Percentiles rank a stretch among this genome's conserved stretches.
These are phyloP conservation scores for Hyparrhenia diplandra DNA, from an alignment of 176 grass and related monocot species.

Conservation along the genomic window DNA sequence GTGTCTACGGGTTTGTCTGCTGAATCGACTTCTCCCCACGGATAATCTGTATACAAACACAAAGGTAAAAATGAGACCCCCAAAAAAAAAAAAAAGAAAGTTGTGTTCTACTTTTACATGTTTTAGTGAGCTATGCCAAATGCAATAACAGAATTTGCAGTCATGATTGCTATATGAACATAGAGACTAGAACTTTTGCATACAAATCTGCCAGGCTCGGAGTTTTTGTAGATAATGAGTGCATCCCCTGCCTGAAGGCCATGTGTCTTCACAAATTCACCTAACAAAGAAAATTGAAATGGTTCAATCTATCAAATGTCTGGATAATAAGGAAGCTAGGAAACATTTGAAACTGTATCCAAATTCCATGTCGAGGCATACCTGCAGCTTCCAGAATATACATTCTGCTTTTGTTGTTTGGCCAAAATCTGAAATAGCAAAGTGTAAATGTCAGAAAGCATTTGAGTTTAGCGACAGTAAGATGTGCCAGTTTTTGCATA, in stretches of 20 bases:
- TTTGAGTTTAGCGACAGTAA: not conserved
- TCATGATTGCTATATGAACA: not conserved
- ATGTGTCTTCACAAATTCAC: constrained; percentile 82
- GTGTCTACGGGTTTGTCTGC: constrained; percentile 22
- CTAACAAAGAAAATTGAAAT: constrained; percentile 26
- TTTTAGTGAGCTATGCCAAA: too few relatives aligned
- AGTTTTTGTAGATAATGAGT: constrained; percentile 61
- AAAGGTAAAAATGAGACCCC: not conserved
- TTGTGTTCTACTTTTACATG: too few relatives aligned
- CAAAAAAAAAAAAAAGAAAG: too few relatives aligned
- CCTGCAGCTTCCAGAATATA: constrained; percentile 84
- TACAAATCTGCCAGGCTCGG: constrained; percentile 57
- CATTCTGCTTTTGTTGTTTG: constrained; percentile 97
- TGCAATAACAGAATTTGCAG: too few relatives aligned
- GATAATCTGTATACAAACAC: constrained; percentile 31
- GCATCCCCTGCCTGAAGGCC: constrained; percentile 68
- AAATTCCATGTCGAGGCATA: constrained; percentile 27
- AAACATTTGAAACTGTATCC: not conserved
- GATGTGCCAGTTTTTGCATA: not conserved
- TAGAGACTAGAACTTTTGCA: not conserved
- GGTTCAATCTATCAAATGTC: not conserved
- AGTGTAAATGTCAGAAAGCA: not conserved
- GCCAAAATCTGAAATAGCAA: constrained; percentile 68
- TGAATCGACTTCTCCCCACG: constrained; percentile 49
- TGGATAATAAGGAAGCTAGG: not conserved